Percentiles rank a stretch among this genome's conserved stretches.
Conservation (phyloP, 495 filamentous ascomycete species). For the Baudoinia panamericana region DNA sequence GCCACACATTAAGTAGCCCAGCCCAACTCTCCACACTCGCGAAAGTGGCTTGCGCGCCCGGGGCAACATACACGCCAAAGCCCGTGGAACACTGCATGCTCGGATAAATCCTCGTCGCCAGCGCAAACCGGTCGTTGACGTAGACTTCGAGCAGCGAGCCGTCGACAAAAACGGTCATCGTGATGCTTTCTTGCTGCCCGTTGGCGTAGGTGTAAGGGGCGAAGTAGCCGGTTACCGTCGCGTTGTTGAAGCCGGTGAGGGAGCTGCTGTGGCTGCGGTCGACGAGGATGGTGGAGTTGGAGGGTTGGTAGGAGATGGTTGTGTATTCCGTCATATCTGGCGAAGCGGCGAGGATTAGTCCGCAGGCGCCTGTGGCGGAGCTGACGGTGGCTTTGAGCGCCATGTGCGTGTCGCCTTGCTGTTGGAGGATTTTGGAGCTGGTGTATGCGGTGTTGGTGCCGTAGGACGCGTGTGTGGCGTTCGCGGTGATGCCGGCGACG, state of each 20-base stretch:
- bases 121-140: constrained; percentile 28
- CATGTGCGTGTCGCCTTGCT: constrained; percentile 19
- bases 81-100: constrained; percentile 22
- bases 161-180: constrained; percentile 28
- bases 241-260: constrained; percentile 23
- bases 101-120: constrained; percentile 30
- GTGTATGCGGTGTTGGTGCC: constrained; percentile 5
- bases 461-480: constrained; percentile 5
- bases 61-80: constrained; percentile 25
- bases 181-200: constrained; percentile 21
- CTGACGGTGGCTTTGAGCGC: constrained; percentile 23
- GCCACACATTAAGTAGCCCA: constrained; percentile 24
- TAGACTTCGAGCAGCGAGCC: constrained; percentile 29
- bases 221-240: constrained; percentile 28
- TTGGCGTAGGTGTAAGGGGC: constrained; percentile 23
- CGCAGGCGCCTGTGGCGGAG: constrained; percentile 21
- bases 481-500: constrained; percentile 24
- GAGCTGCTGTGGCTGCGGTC: constrained; percentile 25
- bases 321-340: constrained; percentile 29
- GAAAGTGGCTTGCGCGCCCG: constrained; percentile 21
- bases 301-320: constrained; percentile 26
- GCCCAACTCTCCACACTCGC: constrained; percentile 21
- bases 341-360: constrained; percentile 25
- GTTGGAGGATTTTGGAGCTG: constrained; percentile 12
- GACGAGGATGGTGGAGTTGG: constrained; percentile 27